Base-by-base conservation (phyloP, 1,139 yeast genomes). In the Debaryomyces subglobosus region DNA sequence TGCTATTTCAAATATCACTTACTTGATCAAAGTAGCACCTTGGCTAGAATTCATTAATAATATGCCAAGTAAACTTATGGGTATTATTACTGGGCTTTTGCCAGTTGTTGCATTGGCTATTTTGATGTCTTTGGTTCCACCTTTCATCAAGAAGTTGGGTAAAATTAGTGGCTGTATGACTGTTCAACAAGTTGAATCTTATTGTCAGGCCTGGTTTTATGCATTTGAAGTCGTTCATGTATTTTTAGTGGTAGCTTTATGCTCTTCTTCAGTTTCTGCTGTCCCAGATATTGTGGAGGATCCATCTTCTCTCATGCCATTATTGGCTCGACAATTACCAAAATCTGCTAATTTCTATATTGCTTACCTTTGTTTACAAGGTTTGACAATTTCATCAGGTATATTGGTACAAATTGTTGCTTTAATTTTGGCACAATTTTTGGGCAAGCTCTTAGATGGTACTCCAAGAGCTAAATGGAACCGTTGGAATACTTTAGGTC, bases 161-260 rank as follows among this genome's bases (percentile, higher is more conserved):
- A 81, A 78, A 56, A 60, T 84, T 40, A 70, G 90, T 24, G 99
- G 99, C 20, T 71, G 78, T 45, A 75, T 89, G 23, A 83, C 96
- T 2, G 61, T 70, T 23, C 92, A 90, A 59, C 78, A 85, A 49
- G 81, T 89, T 49, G 96, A 92, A 62, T 74, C 79, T 51, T 89
- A 81, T 67, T 89, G 96, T 55, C 98, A 94, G 68, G 78, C 85
- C 23, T 86, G 96, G 78, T 94, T 75, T 67, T 94, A 80, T 70
- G 96, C 91, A 2, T 92, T 92, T 81, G 94, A 88, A 68, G 92
- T 90, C 46, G 84, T 92, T 41, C 91, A 92, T 64, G 89, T 77
- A 15, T 92, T 92, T 69, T 68, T 92, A 53, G 91, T 91, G 46
- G 79, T 89, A 46, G 89, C 97, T 1, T 66, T 89, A 50, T 77